phyloP scores from a whole-genome alignment of 202 grass and related monocot genomes.

The Musa balbisiana region DNA sequence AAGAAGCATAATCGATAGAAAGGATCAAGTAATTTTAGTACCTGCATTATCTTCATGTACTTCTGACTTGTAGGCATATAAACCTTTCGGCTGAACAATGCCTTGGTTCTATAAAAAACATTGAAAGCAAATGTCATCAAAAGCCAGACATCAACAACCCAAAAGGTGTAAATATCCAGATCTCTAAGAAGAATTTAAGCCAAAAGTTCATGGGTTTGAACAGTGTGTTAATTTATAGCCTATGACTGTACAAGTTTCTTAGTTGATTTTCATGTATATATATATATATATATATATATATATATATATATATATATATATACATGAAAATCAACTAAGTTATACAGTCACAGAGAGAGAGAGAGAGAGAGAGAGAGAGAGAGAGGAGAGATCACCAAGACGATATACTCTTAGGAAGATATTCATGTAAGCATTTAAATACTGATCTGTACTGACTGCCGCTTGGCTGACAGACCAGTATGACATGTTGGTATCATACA shows the following conservation, averaged over 20 bases:
- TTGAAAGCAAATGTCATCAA: constrained; percentile 7
- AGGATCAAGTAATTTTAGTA: background rate
- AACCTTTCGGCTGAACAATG: constrained; percentile 18
- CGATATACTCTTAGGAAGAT: too few species aligned
- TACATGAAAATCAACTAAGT: too few species aligned
- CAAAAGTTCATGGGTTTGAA: background rate
- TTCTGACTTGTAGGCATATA: constrained; percentile 22
- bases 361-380: too few species aligned
- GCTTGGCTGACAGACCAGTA: too few species aligned
- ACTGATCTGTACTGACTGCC: too few species aligned
- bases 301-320: too few species aligned
- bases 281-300: too few species aligned
- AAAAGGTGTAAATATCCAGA: background rate
- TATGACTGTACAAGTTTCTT: background rate
- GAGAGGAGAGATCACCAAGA: too few species aligned
- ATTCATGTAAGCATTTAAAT: too few species aligned
- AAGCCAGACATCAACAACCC: background rate
- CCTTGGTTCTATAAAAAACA: constrained; percentile 22
- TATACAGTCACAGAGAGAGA: too few species aligned
- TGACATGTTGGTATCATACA: too few species aligned
- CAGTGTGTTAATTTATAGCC: background rate
- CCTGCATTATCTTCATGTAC: background rate
- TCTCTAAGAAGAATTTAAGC: background rate
- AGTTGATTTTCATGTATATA: too few species aligned
- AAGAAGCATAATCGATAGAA: background rate